Base-by-base conservation (phyloP, 176 grass and related monocot genomes). In the Pontederia paniculata region DNA sequence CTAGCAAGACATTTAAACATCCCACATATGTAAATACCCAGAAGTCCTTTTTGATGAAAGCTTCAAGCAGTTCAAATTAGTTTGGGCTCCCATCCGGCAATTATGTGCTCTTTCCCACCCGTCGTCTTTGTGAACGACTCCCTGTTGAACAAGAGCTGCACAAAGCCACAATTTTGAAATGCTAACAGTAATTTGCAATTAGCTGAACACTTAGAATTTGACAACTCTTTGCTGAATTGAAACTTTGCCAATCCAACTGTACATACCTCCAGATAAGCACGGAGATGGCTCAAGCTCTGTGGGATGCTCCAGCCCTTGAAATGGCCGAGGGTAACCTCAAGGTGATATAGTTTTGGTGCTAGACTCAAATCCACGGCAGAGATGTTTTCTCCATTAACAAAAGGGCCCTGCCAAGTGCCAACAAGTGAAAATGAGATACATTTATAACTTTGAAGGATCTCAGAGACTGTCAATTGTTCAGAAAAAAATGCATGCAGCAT, bases 241-340 rank as follows among this genome's bases (percentile, higher is more conserved):
- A 22, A n/a, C 23, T 56, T 56, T 13, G 55, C 8, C 12, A 9
- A 42, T 10, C 13, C n/a, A 17, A 17, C 49, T 12, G 23, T 8
- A 17, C 0, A 8, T 84, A 89, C 89, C 89, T 86, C 45, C 13
- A 61, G 75, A 63, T 89, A 95, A 9, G 82, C 68, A 41, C 81
- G 78, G 73, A 89, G 53, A 18, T 60, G 57, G 12, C 66, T 74
- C 10, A 95, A 74, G 21, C 65, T 83, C 19, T 95, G 85, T 0
- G 89, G 85, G 63, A 95, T 68, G 54, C 84, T 89, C 89, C 89
- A 95, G 50, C 84, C 85, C 54, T 95, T 95, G 62, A 95, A 95
- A 73, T 95, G 85, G 12, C 68, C 75, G 15, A 95, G 62, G 20
- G 81, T 12, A 12, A 89, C 54, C 73, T 78, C 55, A 46, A 95